A percentile compares a stretch with the other conserved stretches of the same genome.
phyloP scores from a whole-genome alignment of 2,329 filamentous ascomycete species.

The Fonsecaea pedrosoi region DNA sequence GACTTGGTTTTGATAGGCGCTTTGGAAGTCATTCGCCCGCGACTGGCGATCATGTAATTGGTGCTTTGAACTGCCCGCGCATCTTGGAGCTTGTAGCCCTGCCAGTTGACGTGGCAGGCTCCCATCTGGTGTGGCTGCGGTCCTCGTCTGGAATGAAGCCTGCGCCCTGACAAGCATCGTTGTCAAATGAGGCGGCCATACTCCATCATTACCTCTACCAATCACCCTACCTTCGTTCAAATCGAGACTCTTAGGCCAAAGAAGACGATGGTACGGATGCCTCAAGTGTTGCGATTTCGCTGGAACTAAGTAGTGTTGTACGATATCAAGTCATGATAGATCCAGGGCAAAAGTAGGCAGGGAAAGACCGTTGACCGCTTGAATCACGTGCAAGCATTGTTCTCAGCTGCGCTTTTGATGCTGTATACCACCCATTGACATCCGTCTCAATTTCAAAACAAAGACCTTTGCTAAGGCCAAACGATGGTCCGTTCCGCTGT shows the following conservation, averaged over 20 bases:
- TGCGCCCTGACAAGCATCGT: background rate
- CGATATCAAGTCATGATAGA: no score
- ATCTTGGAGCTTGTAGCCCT: background rate
- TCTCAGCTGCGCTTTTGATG: no score
- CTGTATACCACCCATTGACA: no score
- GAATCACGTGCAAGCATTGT: no score
- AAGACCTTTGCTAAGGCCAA: no score
- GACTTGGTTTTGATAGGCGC: background rate
- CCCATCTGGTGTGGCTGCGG: no score
- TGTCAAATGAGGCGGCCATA: background rate
- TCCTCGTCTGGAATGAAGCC: background rate
- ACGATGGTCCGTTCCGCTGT: background rate
- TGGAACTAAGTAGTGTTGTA: no score
- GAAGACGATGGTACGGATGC: no score
- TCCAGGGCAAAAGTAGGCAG: no score
- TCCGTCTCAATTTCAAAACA: no score
- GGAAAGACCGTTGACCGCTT: no score
- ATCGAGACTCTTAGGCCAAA: background rate
- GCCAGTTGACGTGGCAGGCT: constrained; percentile 2
- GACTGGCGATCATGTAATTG: background rate
- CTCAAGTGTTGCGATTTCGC: no score
- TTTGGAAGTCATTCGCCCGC: background rate
- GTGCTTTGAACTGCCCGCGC: background rate
- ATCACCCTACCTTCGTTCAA: background rate
- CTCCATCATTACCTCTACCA: background rate